Conservation (phyloP, 768 basidiomycete species). For the Tylopilus plumbeoviolaceoides region DNA sequence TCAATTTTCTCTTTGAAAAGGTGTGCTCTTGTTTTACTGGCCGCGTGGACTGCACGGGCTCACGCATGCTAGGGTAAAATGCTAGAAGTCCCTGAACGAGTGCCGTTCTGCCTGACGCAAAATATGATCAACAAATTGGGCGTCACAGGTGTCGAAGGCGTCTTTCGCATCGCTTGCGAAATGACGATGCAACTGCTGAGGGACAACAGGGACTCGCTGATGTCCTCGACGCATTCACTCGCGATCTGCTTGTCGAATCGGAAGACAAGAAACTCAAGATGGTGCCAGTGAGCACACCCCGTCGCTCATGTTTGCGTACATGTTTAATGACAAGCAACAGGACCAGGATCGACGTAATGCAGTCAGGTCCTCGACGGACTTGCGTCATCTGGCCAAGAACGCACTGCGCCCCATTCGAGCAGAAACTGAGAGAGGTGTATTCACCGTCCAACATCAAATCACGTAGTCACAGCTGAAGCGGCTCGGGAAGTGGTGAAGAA, state of each 20-base stretch:
- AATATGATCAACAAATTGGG: conserved; percentile 88
- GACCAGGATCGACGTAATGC: conserved; percentile 34
- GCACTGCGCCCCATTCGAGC: conserved; percentile 78
- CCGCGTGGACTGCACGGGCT: conserved; percentile 34
- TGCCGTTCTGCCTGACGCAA: conserved; percentile 93
- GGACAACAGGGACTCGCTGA: conserved; percentile 87
- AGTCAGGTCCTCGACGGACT: conserved; percentile 39
- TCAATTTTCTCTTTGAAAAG: conserved; percentile 97
- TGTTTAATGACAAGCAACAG: conserved; percentile 22
- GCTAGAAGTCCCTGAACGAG: conserved; percentile 84
- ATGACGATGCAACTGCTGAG: conserved; percentile 83
- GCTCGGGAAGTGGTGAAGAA: conserved; percentile 25
- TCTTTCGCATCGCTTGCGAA: conserved; percentile 89
- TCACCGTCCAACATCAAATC: conserved; percentile 43
- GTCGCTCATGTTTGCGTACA: no score
- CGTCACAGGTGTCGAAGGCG: conserved; percentile 90
- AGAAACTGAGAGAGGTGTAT: conserved; percentile 76
- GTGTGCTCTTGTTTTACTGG: conserved; percentile 32
- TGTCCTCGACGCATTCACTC: conserved; percentile 96
- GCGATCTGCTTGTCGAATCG: conserved; percentile 97
- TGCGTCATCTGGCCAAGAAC: conserved; percentile 64
- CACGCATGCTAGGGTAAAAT: conserved; percentile 55
- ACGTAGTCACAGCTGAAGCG: conserved; percentile 27
- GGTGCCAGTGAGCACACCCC: no score
- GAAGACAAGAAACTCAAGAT: conserved; percentile 73